Conservation (phyloP, 1,139 yeast genomes). For the Arxiozyma heterogenica region DNA sequence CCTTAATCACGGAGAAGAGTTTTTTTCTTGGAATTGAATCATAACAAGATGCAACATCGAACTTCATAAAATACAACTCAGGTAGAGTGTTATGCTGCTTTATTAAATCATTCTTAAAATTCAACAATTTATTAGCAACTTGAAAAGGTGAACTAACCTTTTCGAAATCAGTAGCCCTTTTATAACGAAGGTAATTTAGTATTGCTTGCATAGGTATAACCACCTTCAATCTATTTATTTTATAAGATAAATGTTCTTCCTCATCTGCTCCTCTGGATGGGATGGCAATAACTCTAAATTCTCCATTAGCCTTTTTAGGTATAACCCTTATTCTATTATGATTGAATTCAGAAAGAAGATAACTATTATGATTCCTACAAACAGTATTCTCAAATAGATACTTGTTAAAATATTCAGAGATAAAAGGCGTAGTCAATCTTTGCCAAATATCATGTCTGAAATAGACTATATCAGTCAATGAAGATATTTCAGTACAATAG, state of each 20-base stretch:
- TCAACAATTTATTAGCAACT: constrained; percentile 28
- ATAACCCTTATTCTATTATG: constrained; percentile 39
- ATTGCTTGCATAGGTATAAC: constrained; percentile 36
- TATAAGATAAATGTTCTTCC: constrained; percentile 26
- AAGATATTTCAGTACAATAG: constrained; percentile 55
- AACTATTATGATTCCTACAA: constrained; percentile 26
- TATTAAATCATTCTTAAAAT: constrained; percentile 27
- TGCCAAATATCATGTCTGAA: constrained; percentile 60
- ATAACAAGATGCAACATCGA: constrained; percentile 73
- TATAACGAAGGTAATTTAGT: constrained; percentile 25
- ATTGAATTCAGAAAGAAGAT: constrained; percentile 18
- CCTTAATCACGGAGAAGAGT: constrained; percentile 31
- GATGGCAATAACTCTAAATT: constrained; percentile 51
- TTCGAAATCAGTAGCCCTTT: constrained; percentile 16
- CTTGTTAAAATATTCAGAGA: constrained; percentile 33
- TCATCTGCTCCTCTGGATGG: constrained; percentile 35
- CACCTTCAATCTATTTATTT: constrained; percentile 24
- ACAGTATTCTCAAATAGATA: constrained; percentile 27
- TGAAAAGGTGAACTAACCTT: constrained; percentile 31
- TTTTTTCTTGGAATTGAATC: constrained; percentile 57
- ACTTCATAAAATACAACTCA: constrained; percentile 47
- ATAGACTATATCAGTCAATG: constrained; percentile 35
- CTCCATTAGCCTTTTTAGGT: constrained; percentile 44
- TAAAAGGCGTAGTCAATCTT: constrained; percentile 36
- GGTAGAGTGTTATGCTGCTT: constrained; percentile 29